phyloP scores from a whole-genome alignment of 2,329 filamentous ascomycete genomes.

The Sclerotiophoma versabilis region DNA sequence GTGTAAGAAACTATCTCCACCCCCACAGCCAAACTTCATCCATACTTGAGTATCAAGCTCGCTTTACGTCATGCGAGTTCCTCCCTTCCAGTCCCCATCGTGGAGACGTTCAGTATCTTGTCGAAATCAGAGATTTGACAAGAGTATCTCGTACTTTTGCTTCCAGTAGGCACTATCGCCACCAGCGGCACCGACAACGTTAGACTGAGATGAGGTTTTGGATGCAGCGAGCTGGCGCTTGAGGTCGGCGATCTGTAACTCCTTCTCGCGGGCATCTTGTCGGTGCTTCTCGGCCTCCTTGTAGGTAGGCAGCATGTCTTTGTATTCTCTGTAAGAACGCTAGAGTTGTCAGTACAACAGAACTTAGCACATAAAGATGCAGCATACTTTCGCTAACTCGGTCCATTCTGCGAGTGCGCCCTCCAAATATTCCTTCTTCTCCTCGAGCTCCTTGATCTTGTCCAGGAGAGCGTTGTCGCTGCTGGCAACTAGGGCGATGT shows the following conservation, averaged over 20 bases:
- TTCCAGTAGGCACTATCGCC: slow-evolving; percentile 33
- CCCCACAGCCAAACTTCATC: neutral
- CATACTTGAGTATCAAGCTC: neutral
- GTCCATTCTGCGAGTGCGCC: slow-evolving; percentile 27
- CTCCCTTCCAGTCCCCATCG: neutral
- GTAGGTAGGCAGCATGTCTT: slow-evolving; percentile 29
- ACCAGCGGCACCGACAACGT: slow-evolving; percentile 9
- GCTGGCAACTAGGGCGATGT: neutral
- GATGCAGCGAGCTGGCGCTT: slow-evolving; percentile 25
- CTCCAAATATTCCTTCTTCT: slow-evolving; percentile 22
- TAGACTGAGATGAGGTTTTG: slow-evolving; percentile 21
- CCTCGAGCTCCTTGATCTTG: slow-evolving; percentile 19
- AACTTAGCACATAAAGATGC: neutral
- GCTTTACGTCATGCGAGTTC: neutral
- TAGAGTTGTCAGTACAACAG: slow-evolving; percentile 14
- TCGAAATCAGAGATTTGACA: slow-evolving; percentile 19
- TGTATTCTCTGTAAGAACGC: slow-evolving; percentile 38
- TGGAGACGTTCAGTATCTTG: neutral
- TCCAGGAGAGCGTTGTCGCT: slow-evolving; percentile 4
- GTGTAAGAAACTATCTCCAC: neutral
- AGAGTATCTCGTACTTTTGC: slow-evolving; percentile 33
- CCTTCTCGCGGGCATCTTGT: slow-evolving; percentile 22
- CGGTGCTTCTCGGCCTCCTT: slow-evolving; percentile 30
- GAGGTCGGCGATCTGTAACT: slow-evolving; percentile 25
- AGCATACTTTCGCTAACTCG: slow-evolving; percentile 31